Evolutionary conservation across 352 stramenopile species (phyloP).

Genomic region (Pythium sukuiense): DNA sequence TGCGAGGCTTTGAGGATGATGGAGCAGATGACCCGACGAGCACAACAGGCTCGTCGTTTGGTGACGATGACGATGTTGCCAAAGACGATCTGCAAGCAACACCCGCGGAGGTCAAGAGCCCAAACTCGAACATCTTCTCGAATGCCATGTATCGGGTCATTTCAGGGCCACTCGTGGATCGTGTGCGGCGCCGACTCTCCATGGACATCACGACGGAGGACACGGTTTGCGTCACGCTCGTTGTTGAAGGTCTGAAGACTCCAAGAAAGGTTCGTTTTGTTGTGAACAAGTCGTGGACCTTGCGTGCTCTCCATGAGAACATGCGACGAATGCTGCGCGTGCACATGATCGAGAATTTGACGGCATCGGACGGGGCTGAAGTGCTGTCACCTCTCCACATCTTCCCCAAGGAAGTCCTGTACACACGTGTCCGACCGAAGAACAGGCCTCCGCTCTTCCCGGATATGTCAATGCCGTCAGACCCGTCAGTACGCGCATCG

Average conservation of each 20-base stretch:
- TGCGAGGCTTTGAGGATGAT: conserved; percentile 24
- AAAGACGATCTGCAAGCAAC: conserved; percentile 27
- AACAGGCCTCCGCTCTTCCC: conserved; percentile 25
- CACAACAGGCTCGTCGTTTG: conserved; percentile 49
- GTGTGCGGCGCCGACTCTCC: conserved; percentile 68
- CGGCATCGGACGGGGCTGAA: conserved; percentile 51
- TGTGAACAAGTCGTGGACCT: conserved; percentile 67
- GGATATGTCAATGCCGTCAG: conserved; percentile 4
- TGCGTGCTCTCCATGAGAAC: conserved; percentile 55
- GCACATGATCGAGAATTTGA: conserved; percentile 65
- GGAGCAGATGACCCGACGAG: conserved; percentile 26
- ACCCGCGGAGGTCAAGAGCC: conserved; percentile 13
- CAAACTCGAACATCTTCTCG: conserved; percentile 76
- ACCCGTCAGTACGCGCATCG: conserved; percentile 7
- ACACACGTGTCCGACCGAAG: conserved; percentile 69
- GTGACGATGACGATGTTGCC: conserved; percentile 49
- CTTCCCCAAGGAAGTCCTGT: conserved; percentile 61
- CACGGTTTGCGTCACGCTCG: conserved; percentile 65
- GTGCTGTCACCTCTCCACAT: conserved; percentile 78
- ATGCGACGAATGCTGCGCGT: conserved; percentile 74
- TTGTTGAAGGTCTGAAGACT: conserved; percentile 65
- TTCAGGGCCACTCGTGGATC: conserved; percentile 72
- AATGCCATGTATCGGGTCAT: conserved; percentile 85
- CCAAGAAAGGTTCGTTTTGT: conserved; percentile 69
- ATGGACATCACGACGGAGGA: conserved; percentile 80